Percentiles rank a stretch among this genome's conserved stretches.
Evolutionary conservation across 257 asterid genomes (phyloP).

Genomic region (Buddleja alternifolia): DNA sequence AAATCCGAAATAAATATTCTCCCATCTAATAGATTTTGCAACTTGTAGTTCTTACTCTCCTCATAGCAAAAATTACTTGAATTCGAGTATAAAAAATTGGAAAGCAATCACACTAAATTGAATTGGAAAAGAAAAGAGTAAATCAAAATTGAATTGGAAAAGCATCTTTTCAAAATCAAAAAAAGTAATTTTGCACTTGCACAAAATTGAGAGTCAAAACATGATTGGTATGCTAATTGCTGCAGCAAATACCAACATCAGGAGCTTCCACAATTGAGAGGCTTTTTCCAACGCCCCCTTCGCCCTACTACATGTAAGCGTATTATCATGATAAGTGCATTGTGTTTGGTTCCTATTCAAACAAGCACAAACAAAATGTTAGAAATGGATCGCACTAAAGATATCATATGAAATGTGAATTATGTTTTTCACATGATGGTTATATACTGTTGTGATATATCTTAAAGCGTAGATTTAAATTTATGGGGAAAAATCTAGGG

Average conservation of each 20-base stretch:
- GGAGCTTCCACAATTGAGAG: constrained; percentile 32
- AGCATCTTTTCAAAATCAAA: constrained; percentile 3
- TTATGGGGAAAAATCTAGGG: no score
- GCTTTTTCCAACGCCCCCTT: constrained; percentile 30
- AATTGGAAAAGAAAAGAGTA: no score
- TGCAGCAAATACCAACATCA: constrained; percentile 36
- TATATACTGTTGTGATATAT: no score
- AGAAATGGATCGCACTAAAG: no score
- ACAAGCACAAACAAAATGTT: neutral
- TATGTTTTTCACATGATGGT: no score
- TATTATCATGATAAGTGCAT: constrained; percentile 55
- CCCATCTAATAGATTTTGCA: no score
- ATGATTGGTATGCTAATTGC: constrained; percentile 31
- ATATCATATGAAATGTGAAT: no score
- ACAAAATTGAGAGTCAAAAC: constrained; percentile 21
- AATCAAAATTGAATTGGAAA: constrained; percentile 4
- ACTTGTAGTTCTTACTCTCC: no score
- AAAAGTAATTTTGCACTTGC: neutral
- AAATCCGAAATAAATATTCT: no score
- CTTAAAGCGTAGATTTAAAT: no score
- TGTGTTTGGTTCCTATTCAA: constrained; percentile 58
- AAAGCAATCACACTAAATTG: neutral
- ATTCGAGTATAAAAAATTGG: no score
- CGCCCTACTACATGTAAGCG: constrained; percentile 49
- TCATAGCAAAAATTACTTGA: no score